A percentile compares a stretch with the other conserved stretches of the same genome.
Evolutionary conservation across 2,329 filamentous ascomycete species (phyloP).

Genomic region (Ceratocystis cubensis): DNA sequence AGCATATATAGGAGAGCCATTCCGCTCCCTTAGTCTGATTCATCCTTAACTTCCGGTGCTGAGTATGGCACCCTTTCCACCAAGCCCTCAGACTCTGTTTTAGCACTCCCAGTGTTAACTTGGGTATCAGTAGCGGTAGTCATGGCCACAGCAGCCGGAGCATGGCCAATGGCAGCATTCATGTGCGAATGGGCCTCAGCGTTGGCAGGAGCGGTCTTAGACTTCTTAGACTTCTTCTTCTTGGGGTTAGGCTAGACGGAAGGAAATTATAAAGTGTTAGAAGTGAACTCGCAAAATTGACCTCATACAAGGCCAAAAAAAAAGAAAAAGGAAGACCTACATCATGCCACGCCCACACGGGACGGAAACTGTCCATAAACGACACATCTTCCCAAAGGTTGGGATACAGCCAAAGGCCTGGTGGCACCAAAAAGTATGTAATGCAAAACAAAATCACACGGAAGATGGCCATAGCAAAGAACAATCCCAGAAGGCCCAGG

Average conservation of each 20-base stretch:
- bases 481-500: slow-evolving; percentile 76
- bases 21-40: slow-evolving; percentile 34
- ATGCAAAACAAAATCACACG: slow-evolving; percentile 85
- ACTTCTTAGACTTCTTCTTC: slow-evolving; percentile 46
- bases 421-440: slow-evolving; percentile 72
- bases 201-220: slow-evolving; percentile 28
- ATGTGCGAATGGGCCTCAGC: slow-evolving; percentile 33
- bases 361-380: slow-evolving; percentile 93
- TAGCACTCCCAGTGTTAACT: slow-evolving; percentile 38
- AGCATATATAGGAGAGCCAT: background rate
- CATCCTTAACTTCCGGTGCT: slow-evolving; percentile 42
- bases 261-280: slow-evolving; percentile 24
- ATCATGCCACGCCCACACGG: slow-evolving; percentile 97
- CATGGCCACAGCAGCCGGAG: slow-evolving; percentile 40
- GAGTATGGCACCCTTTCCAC: slow-evolving; percentile 29
- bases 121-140: slow-evolving; percentile 47
- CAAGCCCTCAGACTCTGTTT: background rate
- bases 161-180: slow-evolving; percentile 41
- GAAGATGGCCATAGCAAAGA: slow-evolving; percentile 97
- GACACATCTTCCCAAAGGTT: slow-evolving; percentile 98
- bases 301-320: background rate
- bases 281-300: background rate
- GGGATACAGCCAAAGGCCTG: slow-evolving; percentile 94
- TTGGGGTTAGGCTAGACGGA: slow-evolving; percentile 31
- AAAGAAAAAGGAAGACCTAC: slow-evolving; percentile 36